These are phyloP conservation scores for Aphanomyces stellatus DNA, from an alignment of 352 stramenopile species.

Conservation along the genomic window DNA sequence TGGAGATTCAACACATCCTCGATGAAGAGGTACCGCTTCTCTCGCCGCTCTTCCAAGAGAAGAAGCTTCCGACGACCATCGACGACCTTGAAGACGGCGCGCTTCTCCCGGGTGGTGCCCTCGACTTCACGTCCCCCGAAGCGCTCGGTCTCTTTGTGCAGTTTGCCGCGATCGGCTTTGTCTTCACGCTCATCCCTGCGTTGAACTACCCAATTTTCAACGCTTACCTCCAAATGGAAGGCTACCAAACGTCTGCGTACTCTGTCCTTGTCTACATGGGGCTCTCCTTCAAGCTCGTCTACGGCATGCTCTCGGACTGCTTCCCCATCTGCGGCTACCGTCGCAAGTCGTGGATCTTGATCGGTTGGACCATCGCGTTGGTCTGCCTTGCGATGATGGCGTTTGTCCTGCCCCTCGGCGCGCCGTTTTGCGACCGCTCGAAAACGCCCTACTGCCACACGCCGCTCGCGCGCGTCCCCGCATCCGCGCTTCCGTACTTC, in stretches of 20 bases:
- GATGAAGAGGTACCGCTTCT: background rate
- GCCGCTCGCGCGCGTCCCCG: background rate
- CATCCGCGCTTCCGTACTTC: conserved; percentile 20
- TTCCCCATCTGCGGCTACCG: conserved; percentile 14
- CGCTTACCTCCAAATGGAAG: background rate
- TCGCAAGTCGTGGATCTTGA: conserved; percentile 26
- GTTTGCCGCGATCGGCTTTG: conserved; percentile 28
- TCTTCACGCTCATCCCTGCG: conserved; percentile 22
- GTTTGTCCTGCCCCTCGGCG: conserved; percentile 32
- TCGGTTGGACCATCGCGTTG: conserved; percentile 40
- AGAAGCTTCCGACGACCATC: too few relatives aligned
- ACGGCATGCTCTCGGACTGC: conserved; percentile 28
- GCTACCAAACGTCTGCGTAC: conserved; percentile 13
- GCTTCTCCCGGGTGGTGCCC: conserved; percentile 29
- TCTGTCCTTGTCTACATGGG: conserved; percentile 26
- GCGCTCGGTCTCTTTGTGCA: conserved; percentile 26
- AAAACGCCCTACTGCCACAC: background rate
- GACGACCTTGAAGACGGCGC: conserved; percentile 24
- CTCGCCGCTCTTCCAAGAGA: background rate
- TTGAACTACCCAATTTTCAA: background rate
- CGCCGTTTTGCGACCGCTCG: conserved; percentile 33
- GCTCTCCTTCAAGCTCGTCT: conserved; percentile 59
- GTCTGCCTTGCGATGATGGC: conserved; percentile 37
- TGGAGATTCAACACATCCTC: background rate
- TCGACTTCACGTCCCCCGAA: conserved; percentile 21